Evolutionary conservation across 805 yeast genomes (phyloP).

Genomic region (Metschnikowia borealis): DNA sequence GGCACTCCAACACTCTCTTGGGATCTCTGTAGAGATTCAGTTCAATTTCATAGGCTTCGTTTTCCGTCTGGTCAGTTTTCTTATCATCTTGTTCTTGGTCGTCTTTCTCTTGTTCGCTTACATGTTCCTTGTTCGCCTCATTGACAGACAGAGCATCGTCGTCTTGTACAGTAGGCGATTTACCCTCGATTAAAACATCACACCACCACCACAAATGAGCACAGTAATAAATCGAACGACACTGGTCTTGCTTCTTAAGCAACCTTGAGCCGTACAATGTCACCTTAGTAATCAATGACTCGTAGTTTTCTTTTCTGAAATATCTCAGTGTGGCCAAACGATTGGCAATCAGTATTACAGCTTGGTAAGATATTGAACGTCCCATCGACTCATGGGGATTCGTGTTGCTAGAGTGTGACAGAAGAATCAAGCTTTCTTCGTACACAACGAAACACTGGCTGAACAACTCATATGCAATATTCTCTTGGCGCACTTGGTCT

Average conservation of each 20-base stretch:
- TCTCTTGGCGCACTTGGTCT: conserved; percentile 68
- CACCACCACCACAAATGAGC: conserved; percentile 95
- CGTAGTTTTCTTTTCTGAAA: conserved; percentile 65
- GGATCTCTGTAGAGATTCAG: conserved; percentile 35
- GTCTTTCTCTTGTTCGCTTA: conserved; percentile 18
- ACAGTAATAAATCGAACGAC: conserved; percentile 82
- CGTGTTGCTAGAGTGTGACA: conserved; percentile 13
- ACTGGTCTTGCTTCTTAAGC: conserved; percentile 89
- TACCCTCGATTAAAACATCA: conserved; percentile 40
- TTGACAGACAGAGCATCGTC: neutral
- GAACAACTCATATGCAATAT: conserved; percentile 80
- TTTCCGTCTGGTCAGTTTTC: conserved; percentile 14
- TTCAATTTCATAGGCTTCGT: conserved; percentile 7
- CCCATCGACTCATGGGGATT: conserved; percentile 39
- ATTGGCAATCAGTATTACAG: conserved; percentile 44
- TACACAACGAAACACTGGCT: conserved; percentile 83
- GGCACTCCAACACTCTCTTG: conserved; percentile 83
- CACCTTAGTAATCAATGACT: conserved; percentile 75
- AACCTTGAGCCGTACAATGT: conserved; percentile 86
- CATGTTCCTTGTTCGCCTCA: conserved; percentile 6
- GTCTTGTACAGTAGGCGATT: conserved; percentile 24
- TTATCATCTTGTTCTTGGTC: conserved; percentile 23
- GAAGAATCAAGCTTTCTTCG: conserved; percentile 51
- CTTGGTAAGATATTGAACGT: conserved; percentile 47
- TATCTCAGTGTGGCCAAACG: conserved; percentile 41